These are phyloP conservation scores for Emergomyces orientalis DNA, from an alignment of 2,329 filamentous ascomycete species.

Conservation along the genomic window DNA sequence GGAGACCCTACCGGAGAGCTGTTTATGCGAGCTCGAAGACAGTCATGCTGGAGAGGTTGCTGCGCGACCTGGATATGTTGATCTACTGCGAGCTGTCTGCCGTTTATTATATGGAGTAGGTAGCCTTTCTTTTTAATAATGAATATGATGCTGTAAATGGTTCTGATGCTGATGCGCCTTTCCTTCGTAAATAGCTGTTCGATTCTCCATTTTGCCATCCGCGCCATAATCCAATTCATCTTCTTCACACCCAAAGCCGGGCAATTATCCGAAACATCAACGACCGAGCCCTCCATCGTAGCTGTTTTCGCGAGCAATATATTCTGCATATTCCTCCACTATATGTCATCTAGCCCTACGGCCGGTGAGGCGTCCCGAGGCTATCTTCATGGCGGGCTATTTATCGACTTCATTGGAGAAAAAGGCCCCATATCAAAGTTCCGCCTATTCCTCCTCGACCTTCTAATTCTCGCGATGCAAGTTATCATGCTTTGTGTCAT, in stretches of 20 bases:
- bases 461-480: slow-evolving; percentile 47
- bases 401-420: slow-evolving; percentile 58
- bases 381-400: slow-evolving; percentile 53
- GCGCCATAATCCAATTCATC: slow-evolving; percentile 47
- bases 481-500: slow-evolving; percentile 48
- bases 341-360: slow-evolving; percentile 44
- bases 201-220: slow-evolving; percentile 47
- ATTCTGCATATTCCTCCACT: slow-evolving; percentile 48
- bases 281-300: slow-evolving; percentile 43
- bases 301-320: slow-evolving; percentile 47
- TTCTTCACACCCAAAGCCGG: slow-evolving; percentile 52
- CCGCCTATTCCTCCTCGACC: slow-evolving; percentile 45
- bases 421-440: slow-evolving; percentile 47
- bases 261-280: slow-evolving; percentile 39
- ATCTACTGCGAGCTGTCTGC: slow-evolving; percentile 53
- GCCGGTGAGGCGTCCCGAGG: slow-evolving; percentile 43
- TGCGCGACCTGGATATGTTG: slow-evolving; percentile 49
- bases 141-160: background rate
- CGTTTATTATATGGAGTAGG: slow-evolving; percentile 56
- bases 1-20: slow-evolving; percentile 25
- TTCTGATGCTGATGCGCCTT: slow-evolving; percentile 1
- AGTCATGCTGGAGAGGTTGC: slow-evolving; percentile 45
- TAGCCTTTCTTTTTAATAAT: slow-evolving; percentile 10
- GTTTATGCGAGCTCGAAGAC: slow-evolving; percentile 34
- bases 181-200: slow-evolving; percentile 45